These are phyloP conservation scores for Paraleonurus japonicus DNA, from an alignment of 257 asterid species.

Conservation along the genomic window DNA sequence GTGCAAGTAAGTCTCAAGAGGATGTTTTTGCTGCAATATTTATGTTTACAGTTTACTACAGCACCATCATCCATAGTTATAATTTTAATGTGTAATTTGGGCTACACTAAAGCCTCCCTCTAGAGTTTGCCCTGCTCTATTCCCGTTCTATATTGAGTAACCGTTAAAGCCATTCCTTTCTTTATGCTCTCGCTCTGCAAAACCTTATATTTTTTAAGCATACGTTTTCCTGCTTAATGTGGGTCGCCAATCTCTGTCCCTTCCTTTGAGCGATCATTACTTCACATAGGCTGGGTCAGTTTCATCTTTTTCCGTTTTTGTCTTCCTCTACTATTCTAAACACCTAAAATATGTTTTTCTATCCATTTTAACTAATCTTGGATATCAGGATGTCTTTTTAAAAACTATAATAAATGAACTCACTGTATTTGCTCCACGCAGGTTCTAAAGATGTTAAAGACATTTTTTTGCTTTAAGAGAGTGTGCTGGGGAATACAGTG, in stretches of 20 bases:
- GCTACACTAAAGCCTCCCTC: constrained; percentile 7
- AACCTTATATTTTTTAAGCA: not conserved
- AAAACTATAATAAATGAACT: constrained; percentile 16
- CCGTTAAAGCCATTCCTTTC: not conserved
- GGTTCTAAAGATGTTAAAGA: constrained; percentile 85
- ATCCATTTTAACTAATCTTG: constrained; percentile 9
- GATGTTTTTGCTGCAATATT: constrained; percentile 17
- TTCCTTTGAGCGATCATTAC: not conserved
- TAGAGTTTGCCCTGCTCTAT: not conserved
- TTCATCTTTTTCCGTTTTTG: not conserved
- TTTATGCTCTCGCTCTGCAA: not conserved
- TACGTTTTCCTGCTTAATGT: not conserved
- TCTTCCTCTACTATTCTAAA: not conserved
- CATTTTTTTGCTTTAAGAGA: constrained; percentile 66
- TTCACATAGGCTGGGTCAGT: not conserved
- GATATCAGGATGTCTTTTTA: not conserved
- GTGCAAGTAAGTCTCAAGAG: constrained; percentile 59
- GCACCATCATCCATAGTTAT: constrained; percentile 8
- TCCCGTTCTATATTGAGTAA: constrained; percentile 6
- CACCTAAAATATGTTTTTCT: not conserved
- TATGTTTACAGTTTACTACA: constrained; percentile 4
- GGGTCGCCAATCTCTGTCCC: not conserved
- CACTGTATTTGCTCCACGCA: constrained; percentile 44
- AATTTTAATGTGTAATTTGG: not conserved
- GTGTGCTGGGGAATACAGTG: constrained; percentile 52